phyloP scores from a whole-genome alignment of 495 filamentous ascomycete species.

The Talaromyces adpressus region DNA sequence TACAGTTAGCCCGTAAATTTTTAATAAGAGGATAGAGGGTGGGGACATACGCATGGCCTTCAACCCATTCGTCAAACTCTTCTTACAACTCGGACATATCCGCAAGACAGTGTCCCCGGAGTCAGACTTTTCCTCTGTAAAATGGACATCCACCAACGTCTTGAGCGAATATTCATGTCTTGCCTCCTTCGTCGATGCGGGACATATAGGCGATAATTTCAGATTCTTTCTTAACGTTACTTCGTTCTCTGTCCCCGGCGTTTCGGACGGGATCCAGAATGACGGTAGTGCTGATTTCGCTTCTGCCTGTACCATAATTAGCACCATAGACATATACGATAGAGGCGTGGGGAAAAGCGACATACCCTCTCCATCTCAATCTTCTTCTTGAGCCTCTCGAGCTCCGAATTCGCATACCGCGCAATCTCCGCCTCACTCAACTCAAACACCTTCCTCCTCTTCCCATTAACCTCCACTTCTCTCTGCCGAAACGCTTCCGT shows the following conservation, averaged over 20 bases:
- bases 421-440: constrained; percentile 75
- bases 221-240: constrained; percentile 49
- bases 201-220: constrained; percentile 74
- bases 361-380: constrained; percentile 69
- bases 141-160: constrained; percentile 69
- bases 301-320: constrained; percentile 19
- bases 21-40: background rate
- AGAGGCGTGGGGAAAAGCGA: background rate
- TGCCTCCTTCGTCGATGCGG: constrained; percentile 60
- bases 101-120: constrained; percentile 44
- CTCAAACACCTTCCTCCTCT: constrained; percentile 53
- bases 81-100: constrained; percentile 85
- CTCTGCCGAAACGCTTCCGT: constrained; percentile 42
- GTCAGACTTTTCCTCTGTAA: constrained; percentile 62
- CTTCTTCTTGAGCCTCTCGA: constrained; percentile 56
- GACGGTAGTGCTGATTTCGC: constrained; percentile 73
- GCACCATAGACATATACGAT: background rate
- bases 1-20: background rate
- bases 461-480: constrained; percentile 57
- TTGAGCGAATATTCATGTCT: constrained; percentile 80
- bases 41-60: constrained; percentile 61
- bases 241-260: constrained; percentile 50
- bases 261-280: constrained; percentile 90
- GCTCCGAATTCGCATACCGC: constrained; percentile 62
- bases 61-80: constrained; percentile 71